Evolutionary conservation across 2,329 filamentous ascomycete genomes (phyloP), one percentile per base, ranked within the genome.

Genomic region (Cladosporium sp.): DNA sequence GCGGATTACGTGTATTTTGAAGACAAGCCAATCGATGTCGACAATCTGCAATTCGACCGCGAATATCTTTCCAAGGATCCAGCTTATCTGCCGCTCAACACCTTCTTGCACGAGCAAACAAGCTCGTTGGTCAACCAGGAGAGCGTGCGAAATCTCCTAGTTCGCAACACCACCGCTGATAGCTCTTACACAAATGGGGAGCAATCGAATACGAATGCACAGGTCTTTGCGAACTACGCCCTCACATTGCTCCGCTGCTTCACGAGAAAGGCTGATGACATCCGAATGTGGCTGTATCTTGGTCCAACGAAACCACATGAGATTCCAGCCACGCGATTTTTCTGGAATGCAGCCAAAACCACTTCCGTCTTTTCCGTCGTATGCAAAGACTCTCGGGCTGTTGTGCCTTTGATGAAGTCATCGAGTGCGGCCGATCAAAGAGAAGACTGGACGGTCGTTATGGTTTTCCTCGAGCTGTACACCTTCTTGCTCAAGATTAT

Each of bases 381-480:
- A 41, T 74, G 71, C 52, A 71, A 69, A 11, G 81, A 85, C 59
- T 79, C 83, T 0, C 74, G 76, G 16, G 75, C 76, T 50, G 81
- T 83, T 9, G 72, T 87, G 11, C 69, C 74, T 2, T 68, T 85
- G n/a, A 67, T 85, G 34, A 77, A 64, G 64, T 73, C 38, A 65
- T 56, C 58, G 3, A 34, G 43, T 22, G 51, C 48, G 6, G 57
- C 61, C 13, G 49, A 56, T 8, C 62, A 46, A 49, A 78, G 72
- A 45, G 79, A 84, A 59, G 89, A 97, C 65, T 98, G 93, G 93
- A 84, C 86, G 14, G 84, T 93, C 1, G 82, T 95, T 40, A 75
- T 97, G 0, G 78, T 98, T 0, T 97, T 98, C 65, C 77, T 98
- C 5, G 93, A 98, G 63, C 79, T 98, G 0, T 98, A 96, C 66